A percentile compares a stretch with the other conserved stretches of the same genome.
Evolutionary conservation across 2,329 filamentous ascomycete species (phyloP).

Genomic region (Gliomastix tumulicola): DNA sequence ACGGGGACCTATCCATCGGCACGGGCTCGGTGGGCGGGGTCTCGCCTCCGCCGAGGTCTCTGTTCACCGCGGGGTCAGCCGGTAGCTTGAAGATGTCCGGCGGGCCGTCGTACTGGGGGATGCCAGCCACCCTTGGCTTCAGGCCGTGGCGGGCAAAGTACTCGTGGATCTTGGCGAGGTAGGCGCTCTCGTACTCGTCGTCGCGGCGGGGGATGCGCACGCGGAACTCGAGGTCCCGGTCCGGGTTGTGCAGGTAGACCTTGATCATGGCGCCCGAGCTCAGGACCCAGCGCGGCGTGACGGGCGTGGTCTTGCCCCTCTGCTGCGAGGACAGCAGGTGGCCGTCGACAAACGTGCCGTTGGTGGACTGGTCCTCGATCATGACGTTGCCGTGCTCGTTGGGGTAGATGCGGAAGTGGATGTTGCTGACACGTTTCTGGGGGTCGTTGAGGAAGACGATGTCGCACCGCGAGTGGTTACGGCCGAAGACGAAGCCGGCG

Average conservation of each 20-base stretch:
- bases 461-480: slow-evolving; percentile 67
- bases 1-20: slow-evolving; percentile 6
- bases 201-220: slow-evolving; percentile 77
- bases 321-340: slow-evolving; percentile 47
- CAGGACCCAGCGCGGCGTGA: slow-evolving; percentile 49
- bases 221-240: slow-evolving; percentile 66
- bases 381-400: slow-evolving; percentile 83
- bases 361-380: slow-evolving; percentile 92
- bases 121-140: not conserved
- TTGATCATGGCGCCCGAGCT: slow-evolving; percentile 67
- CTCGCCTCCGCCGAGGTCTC: not conserved
- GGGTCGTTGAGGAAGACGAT: slow-evolving; percentile 60
- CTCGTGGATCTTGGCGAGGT: slow-evolving; percentile 58
- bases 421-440: slow-evolving; percentile 74
- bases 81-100: slow-evolving; percentile 24
- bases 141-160: slow-evolving; percentile 47
- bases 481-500: slow-evolving; percentile 80
- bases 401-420: slow-evolving; percentile 92
- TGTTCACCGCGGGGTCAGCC: slow-evolving; percentile 4
- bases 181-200: slow-evolving; percentile 56
- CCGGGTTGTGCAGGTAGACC: slow-evolving; percentile 49
- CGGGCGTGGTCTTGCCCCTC: slow-evolving; percentile 24
- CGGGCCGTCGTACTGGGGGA: slow-evolving; percentile 32
- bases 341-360: slow-evolving; percentile 83
- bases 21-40: not conserved